Conservation (phyloP, 371 early-diverging fungal species). For the Rhizopus delemar region DNA sequence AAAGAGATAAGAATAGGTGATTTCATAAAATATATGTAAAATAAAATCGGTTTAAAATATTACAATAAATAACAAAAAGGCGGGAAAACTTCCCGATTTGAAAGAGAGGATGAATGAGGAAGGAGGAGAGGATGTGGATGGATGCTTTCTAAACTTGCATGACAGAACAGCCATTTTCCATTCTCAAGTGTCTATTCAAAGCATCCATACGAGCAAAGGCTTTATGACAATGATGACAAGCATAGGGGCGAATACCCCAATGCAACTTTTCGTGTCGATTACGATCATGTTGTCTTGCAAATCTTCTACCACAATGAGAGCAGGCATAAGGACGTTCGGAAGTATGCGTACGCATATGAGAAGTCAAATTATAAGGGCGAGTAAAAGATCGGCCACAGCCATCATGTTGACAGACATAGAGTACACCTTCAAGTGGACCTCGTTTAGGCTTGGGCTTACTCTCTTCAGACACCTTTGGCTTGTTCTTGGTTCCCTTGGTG, state of each 20-base stretch:
- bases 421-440: constrained; percentile 23
- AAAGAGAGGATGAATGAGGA: no score
- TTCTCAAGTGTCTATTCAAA: constrained; percentile 67
- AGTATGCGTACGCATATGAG: constrained; percentile 89
- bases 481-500: constrained; percentile 29
- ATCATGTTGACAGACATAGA: constrained; percentile 37
- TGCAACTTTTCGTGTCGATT: constrained; percentile 62
- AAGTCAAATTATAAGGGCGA: constrained; percentile 70
- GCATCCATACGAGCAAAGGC: constrained; percentile 70
- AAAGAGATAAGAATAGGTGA: no score
- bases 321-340: constrained; percentile 74
- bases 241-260: constrained; percentile 56
- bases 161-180: constrained; percentile 57
- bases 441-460: constrained; percentile 1
- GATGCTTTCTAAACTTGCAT: neutral
- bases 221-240: constrained; percentile 55
- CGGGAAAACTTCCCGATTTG: no score
- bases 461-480: constrained; percentile 9
- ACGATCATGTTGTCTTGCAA: constrained; percentile 63
- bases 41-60: no score
- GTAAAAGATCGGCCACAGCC: constrained; percentile 71
- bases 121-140: no score
- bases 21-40: no score
- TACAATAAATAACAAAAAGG: no score
- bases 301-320: constrained; percentile 48